Percentiles rank a stretch among this genome's conserved stretches.
phyloP scores from a whole-genome alignment of 805 yeast species.

The Candida xiaguanensis region DNA sequence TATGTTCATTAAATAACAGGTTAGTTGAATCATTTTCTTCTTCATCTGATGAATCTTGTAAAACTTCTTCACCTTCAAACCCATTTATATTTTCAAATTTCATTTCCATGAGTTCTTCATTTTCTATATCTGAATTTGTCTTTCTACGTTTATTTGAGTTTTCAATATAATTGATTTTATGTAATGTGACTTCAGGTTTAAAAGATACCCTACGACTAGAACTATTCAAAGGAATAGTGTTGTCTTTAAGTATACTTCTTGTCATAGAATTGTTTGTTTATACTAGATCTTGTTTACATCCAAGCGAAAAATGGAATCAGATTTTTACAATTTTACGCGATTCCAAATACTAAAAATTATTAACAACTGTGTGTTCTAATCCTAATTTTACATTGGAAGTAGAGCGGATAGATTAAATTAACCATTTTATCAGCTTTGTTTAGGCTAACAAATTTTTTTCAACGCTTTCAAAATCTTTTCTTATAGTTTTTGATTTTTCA shows the following conservation, averaged over 20 bases:
- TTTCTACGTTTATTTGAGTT: constrained; percentile 18
- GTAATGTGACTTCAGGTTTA: constrained; percentile 71
- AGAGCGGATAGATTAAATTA: no score
- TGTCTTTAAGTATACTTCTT: constrained; percentile 23
- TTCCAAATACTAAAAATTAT: no score
- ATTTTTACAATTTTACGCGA: background rate
- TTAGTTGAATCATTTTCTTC: constrained; percentile 14
- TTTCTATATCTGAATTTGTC: constrained; percentile 12
- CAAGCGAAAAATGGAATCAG: background rate
- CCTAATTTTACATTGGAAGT: no score
- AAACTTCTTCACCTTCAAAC: constrained; percentile 9
- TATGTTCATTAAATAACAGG: constrained; percentile 1
- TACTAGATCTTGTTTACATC: background rate
- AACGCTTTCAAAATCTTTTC: no score
- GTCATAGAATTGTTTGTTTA: constrained; percentile 3
- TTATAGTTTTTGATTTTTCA: no score
- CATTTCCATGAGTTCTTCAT: background rate
- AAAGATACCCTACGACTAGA: constrained; percentile 62
- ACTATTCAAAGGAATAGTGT: constrained; percentile 18
- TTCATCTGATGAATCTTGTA: constrained; percentile 25
- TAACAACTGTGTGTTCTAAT: no score
- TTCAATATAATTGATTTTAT: constrained; percentile 45
- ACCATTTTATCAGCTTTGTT: no score
- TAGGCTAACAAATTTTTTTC: no score
- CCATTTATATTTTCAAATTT: background rate